Percentiles rank a stretch among this genome's conserved stretches.
phyloP scores from a whole-genome alignment of 495 filamentous ascomycete genomes.

The Amphirosellinia nigrospora region DNA sequence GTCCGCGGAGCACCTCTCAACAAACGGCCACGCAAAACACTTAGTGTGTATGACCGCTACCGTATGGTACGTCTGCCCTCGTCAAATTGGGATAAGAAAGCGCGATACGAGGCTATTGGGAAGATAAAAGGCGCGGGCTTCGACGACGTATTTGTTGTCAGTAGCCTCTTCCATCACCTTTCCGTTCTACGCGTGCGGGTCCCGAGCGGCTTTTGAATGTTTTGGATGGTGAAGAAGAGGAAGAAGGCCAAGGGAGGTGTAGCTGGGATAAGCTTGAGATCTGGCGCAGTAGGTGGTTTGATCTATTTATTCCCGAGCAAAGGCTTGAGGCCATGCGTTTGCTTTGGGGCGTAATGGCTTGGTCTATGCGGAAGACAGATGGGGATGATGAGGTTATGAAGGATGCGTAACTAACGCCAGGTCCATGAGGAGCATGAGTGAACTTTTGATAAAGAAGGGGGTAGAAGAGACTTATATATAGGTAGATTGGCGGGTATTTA shows the following conservation, averaged over 20 bases:
- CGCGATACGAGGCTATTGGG: slow-evolving; percentile 75
- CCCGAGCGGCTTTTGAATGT: slow-evolving; percentile 68
- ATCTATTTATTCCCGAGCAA: slow-evolving; percentile 72
- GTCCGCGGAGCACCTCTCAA: slow-evolving; percentile 52
- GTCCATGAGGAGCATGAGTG: neutral
- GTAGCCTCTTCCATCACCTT: slow-evolving; percentile 82
- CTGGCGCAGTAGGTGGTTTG: slow-evolving; percentile 77
- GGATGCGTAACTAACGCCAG: slow-evolving; percentile 32
- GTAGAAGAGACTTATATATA: neutral
- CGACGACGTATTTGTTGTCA: slow-evolving; percentile 81
- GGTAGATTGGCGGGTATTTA: neutral
- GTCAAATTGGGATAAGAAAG: slow-evolving; percentile 77
- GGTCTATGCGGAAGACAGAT: slow-evolving; percentile 62
- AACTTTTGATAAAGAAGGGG: neutral
- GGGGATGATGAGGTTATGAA: slow-evolving; percentile 45
- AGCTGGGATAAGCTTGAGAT: slow-evolving; percentile 65
- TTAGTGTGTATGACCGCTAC: slow-evolving; percentile 61
- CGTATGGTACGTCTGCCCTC: slow-evolving; percentile 66
- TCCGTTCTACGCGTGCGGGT: slow-evolving; percentile 76
- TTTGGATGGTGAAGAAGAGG: slow-evolving; percentile 41
- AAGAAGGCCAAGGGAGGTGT: slow-evolving; percentile 23
- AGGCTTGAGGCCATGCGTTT: slow-evolving; percentile 72
- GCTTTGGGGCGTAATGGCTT: slow-evolving; percentile 79
- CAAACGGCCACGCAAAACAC: slow-evolving; percentile 54
- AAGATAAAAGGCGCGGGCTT: slow-evolving; percentile 51